Percentiles rank a stretch among this genome's conserved stretches.
Conservation (phyloP, 257 asterid genomes). For the Forsythia suspensa region DNA sequence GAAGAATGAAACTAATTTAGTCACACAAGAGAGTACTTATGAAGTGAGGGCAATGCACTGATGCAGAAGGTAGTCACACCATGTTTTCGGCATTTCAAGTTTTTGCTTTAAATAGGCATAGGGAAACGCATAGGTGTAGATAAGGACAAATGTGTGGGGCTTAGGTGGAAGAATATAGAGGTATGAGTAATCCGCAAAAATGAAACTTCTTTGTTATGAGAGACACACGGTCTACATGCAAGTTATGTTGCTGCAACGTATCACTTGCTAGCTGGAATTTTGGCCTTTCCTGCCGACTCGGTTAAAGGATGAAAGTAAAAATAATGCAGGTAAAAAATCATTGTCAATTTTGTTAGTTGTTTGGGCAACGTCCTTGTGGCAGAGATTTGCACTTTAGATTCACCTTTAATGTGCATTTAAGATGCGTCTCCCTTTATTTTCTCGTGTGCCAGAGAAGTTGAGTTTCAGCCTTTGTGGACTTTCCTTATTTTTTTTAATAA, state of each 20-base stretch:
- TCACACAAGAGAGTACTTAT: constrained; percentile 20
- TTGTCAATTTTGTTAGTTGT: neutral
- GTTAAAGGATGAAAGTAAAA: constrained; percentile 34
- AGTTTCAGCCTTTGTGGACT: neutral
- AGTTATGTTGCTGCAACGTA: constrained; percentile 60
- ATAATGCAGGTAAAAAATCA: constrained; percentile 8
- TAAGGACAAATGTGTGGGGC: constrained; percentile 23
- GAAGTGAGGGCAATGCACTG: constrained; percentile 33
- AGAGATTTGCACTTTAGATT: neutral
- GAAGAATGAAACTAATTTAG: constrained; percentile 19
- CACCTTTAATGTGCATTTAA: constrained; percentile 4
- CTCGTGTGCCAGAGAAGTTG: neutral
- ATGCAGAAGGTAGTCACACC: constrained; percentile 27
- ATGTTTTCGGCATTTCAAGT: constrained; percentile 25
- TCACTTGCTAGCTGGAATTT: constrained; percentile 57
- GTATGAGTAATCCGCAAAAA: constrained; percentile 32
- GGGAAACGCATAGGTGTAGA: constrained; percentile 25
- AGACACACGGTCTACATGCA: constrained; percentile 95
- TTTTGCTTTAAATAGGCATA: constrained; percentile 45
- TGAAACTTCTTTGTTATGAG: constrained; percentile 29
- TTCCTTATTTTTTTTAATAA: neutral
- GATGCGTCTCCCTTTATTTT: neutral
- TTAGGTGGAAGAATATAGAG: constrained; percentile 42
- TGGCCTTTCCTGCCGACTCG: constrained; percentile 53
- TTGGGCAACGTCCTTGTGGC: neutral